Percentiles rank a stretch among this genome's conserved stretches.
Conservation (phyloP, 2,329 filamentous ascomycete genomes). For the Rachicladosporium sp. region DNA sequence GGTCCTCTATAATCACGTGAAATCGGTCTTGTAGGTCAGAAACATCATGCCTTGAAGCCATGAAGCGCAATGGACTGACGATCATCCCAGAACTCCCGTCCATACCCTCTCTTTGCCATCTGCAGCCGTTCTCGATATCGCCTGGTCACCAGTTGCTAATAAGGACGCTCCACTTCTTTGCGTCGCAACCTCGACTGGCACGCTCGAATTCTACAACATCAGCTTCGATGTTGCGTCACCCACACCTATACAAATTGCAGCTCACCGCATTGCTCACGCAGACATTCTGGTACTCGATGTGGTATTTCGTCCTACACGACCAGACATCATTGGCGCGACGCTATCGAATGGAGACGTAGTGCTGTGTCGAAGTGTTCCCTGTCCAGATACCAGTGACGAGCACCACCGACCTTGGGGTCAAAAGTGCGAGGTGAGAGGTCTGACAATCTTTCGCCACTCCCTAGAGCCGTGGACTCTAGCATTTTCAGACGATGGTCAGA, state of each 20-base stretch:
- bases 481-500: constrained; percentile 33
- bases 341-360: constrained; percentile 54
- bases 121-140: constrained; percentile 65
- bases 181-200: constrained; percentile 65
- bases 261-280: constrained; percentile 40
- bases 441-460: constrained; percentile 25
- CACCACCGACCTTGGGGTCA: constrained; percentile 11
- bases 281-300: constrained; percentile 59
- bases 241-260: constrained; percentile 27
- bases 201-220: constrained; percentile 47
- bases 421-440: constrained; percentile 9
- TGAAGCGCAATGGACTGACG: no score
- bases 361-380: constrained; percentile 12
- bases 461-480: constrained; percentile 66
- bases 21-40: constrained; percentile 42
- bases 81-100: constrained; percentile 8
- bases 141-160: constrained; percentile 52
- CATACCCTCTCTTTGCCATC: constrained; percentile 49
- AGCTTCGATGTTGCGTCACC: constrained; percentile 6
- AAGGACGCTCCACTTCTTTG: constrained; percentile 43
- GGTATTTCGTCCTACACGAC: constrained; percentile 52
- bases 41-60: no score
- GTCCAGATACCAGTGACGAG: constrained; percentile 4
- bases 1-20: constrained; percentile 49
- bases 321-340: constrained; percentile 52